phyloP scores from a whole-genome alignment of 495 filamentous ascomycete genomes.

The Letharia columbiana region DNA sequence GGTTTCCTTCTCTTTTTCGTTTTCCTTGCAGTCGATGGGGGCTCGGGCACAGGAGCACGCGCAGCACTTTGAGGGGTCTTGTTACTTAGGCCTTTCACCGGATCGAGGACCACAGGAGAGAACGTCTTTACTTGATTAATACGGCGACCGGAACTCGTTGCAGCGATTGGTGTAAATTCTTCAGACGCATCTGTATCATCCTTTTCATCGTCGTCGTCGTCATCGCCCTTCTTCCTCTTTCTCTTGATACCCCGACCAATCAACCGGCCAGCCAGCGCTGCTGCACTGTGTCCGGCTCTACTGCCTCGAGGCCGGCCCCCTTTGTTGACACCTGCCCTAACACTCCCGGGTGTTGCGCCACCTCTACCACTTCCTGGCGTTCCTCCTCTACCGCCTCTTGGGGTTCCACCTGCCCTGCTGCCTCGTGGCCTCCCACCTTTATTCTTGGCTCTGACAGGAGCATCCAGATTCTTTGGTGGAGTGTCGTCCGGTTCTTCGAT shows the following conservation, averaged over 20 bases:
- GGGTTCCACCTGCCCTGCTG: constrained; percentile 8
- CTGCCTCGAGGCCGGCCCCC: constrained; percentile 22
- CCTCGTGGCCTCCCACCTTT: constrained; percentile 16
- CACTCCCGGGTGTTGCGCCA: constrained; percentile 7
- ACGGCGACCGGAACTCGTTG: constrained; percentile 76
- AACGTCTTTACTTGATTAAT: constrained; percentile 65
- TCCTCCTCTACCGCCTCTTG: constrained; percentile 11
- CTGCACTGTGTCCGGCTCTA: constrained; percentile 16
- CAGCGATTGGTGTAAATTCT: constrained; percentile 48
- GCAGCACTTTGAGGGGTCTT: constrained; percentile 35
- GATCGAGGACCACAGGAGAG: constrained; percentile 38
- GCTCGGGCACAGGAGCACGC: constrained; percentile 23
- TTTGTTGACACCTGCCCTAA: constrained; percentile 12
- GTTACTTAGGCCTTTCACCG: constrained; percentile 20
- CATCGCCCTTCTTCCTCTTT: constrained; percentile 42
- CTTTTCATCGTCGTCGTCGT: constrained; percentile 37
- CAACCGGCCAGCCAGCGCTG: constrained; percentile 4
- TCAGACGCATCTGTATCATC: constrained; percentile 42
- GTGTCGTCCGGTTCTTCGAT: constrained; percentile 15
- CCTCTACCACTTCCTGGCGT: constrained; percentile 13
- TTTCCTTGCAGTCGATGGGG: constrained; percentile 29
- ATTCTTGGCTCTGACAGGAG: constrained; percentile 14
- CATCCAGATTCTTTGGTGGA: constrained; percentile 1
- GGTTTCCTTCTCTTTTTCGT: constrained; percentile 37
- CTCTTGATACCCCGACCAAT: constrained; percentile 27